A percentile compares a stretch with the other conserved stretches of the same genome.
Evolutionary conservation across 2,329 filamentous ascomycete species (phyloP).

Genomic region (Diaporthe sp.): DNA sequence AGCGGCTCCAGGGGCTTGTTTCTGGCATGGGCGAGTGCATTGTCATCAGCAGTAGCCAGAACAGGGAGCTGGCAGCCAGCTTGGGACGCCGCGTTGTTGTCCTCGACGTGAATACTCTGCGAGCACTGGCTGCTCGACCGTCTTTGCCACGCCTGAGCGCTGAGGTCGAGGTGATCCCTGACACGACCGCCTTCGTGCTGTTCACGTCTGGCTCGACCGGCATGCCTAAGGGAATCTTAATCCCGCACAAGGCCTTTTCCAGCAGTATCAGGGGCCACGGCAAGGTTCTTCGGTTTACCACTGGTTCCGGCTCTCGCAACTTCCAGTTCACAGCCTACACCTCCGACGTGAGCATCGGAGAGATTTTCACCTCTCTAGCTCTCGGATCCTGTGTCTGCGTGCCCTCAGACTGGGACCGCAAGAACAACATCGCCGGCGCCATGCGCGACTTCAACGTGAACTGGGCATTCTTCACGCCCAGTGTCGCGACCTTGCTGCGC

Average conservation of each 20-base stretch:
- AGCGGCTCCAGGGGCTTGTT: slow-evolving; percentile 6
- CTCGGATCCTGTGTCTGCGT: slow-evolving; percentile 51
- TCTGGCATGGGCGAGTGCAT: slow-evolving; percentile 6
- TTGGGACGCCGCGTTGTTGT: neutral
- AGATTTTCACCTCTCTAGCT: slow-evolving; percentile 41
- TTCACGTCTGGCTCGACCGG: slow-evolving; percentile 55
- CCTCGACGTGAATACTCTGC: neutral
- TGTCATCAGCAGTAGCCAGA: neutral
- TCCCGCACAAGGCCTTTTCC: slow-evolving; percentile 40
- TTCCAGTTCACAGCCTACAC: slow-evolving; percentile 52
- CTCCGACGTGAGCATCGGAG: slow-evolving; percentile 49
- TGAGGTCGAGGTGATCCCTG: neutral
- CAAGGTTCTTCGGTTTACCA: slow-evolving; percentile 42
- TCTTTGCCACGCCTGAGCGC: neutral
- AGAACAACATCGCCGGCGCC: slow-evolving; percentile 50
- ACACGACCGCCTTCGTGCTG: slow-evolving; percentile 25
- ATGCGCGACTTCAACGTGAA: slow-evolving; percentile 43
- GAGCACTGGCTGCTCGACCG: neutral
- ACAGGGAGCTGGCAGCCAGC: slow-evolving; percentile 12
- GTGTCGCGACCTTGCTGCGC: slow-evolving; percentile 22
- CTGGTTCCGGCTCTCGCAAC: slow-evolving; percentile 44
- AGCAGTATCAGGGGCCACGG: slow-evolving; percentile 44
- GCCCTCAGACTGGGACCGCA: slow-evolving; percentile 54
- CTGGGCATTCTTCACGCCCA: slow-evolving; percentile 34
- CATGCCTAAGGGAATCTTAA: slow-evolving; percentile 48